Conservation (phyloP, 2,329 filamentous ascomycete genomes). For the Fulvia fulva region DNA sequence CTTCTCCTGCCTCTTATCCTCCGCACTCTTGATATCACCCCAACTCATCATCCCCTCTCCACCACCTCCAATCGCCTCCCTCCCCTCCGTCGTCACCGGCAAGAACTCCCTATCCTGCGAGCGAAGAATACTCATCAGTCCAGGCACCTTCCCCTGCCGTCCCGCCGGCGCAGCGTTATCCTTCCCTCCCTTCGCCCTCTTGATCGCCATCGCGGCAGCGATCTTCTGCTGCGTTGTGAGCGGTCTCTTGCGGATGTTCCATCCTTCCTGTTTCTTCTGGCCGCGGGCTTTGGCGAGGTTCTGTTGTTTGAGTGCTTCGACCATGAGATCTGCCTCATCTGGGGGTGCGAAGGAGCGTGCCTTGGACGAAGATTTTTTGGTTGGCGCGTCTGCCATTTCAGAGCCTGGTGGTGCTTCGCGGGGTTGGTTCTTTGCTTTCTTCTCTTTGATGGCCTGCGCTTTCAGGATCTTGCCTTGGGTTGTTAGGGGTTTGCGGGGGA, state of each 20-base stretch:
- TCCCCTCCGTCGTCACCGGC: background rate
- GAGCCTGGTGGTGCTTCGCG: background rate
- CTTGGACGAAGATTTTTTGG: slow-evolving; percentile 1
- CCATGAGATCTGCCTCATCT: background rate
- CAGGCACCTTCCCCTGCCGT: background rate
- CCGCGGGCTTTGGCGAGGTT: background rate
- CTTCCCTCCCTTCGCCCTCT: background rate
- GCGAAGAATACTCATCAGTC: background rate
- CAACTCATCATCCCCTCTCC: background rate
- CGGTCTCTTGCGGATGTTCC: background rate
- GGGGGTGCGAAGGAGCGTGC: background rate
- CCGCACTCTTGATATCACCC: background rate
- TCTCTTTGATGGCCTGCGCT: slow-evolving; percentile 3
- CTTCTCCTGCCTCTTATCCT: slow-evolving; percentile 3
- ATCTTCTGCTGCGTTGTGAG: slow-evolving; percentile 7
- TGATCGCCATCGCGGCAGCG: background rate
- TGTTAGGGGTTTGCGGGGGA: slow-evolving; percentile 8
- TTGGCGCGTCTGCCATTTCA: too few species aligned
- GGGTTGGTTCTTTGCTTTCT: background rate
- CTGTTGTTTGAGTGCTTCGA: background rate
- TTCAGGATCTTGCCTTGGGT: slow-evolving; percentile 10
- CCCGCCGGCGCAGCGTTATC: background rate
- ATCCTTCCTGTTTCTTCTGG: background rate
- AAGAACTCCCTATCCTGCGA: background rate
- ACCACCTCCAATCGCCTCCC: background rate